Percentiles rank a stretch among this genome's conserved stretches.
These are phyloP conservation scores for Nigrograna mackinnonii DNA, from an alignment of 2,329 filamentous ascomycete genomes.

Conservation along the genomic window DNA sequence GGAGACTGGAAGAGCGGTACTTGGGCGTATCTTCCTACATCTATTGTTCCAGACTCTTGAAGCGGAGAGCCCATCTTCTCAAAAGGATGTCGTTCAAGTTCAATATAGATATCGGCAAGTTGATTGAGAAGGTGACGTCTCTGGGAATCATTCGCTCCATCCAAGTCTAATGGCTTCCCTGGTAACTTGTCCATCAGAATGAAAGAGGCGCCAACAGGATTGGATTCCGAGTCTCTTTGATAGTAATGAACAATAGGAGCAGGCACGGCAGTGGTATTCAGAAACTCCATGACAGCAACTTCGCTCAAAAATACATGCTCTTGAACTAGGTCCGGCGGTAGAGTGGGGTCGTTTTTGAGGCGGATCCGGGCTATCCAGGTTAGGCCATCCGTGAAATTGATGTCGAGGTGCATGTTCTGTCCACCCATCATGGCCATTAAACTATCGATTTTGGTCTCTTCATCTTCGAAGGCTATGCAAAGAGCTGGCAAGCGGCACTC, in stretches of 20 bases:
- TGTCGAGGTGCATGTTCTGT: not conserved
- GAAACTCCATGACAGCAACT: not conserved
- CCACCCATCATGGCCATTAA: not conserved
- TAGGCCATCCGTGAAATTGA: not conserved
- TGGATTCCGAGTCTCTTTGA: not conserved
- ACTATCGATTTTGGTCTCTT: not conserved
- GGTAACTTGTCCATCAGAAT: not conserved
- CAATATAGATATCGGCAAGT: constrained; percentile 44
- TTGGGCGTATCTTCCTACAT: not conserved
- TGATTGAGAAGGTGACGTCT: constrained; percentile 41
- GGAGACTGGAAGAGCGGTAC: not conserved
- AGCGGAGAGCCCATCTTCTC: constrained; percentile 39
- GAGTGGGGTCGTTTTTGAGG: not conserved
- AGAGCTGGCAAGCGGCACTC: not conserved
- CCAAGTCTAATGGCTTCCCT: not conserved
- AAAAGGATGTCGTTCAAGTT: constrained; percentile 44
- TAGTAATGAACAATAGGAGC: not conserved
- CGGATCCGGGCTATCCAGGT: not conserved
- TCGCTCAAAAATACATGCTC: not conserved
- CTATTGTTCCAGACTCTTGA: not conserved
- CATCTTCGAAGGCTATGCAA: too few relatives aligned
- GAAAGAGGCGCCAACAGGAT: not conserved
- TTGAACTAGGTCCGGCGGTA: not conserved
- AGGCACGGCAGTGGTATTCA: not conserved
- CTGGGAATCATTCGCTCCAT: not conserved